Base-by-base conservation (phyloP, 1,139 yeast genomes). In the Yamadazyma blattariae region DNA sequence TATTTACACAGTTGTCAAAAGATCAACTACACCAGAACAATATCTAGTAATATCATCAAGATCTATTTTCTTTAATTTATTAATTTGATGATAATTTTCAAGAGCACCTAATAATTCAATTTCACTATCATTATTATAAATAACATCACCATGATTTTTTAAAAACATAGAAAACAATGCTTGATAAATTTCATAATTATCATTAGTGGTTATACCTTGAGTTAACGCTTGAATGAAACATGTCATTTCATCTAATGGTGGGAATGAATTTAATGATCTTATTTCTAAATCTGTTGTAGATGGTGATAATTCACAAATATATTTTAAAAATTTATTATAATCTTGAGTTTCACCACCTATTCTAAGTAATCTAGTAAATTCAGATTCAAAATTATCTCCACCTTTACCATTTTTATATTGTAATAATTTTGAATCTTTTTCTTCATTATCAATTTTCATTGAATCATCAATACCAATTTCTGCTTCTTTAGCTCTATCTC, bases 221-320 rank as follows among this genome's bases (percentile, higher is more conserved):
- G 75, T 67, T 46, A 92, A 56, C 0, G 95, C 90, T 15, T 67
- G 60, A 14, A 89, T 65, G 47, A 92, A 89, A 44, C 67, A 60
- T 0, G 74, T 55, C 52, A 89, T 61, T 61, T 92, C 97, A 3
- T 60, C 55, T 48, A 73, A 68, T 10, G 88, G 87, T 8, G 82
- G 76, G 49, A 71, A 67, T 1, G 87, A 63, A 47, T 80, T 77
- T 40, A 92, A 59, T 2, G 97, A 83, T 47, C 95, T 78, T 38
- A 92, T 78, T 58, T 94, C 98, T 40, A 92, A 61, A 56, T 92
- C 98, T 17, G 89, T 74, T 6, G 77, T 63, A 1, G 96, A 70
- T 10, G 97, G 96, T 0, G 96, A 70, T 34, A 88, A 73, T 2
- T 57, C 52, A n/a, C 80, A 67, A 31, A 92, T 57, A 50, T 67